phyloP scores from a whole-genome alignment of 2,329 filamentous ascomycete species.

The Thielaviopsis euricoi region DNA sequence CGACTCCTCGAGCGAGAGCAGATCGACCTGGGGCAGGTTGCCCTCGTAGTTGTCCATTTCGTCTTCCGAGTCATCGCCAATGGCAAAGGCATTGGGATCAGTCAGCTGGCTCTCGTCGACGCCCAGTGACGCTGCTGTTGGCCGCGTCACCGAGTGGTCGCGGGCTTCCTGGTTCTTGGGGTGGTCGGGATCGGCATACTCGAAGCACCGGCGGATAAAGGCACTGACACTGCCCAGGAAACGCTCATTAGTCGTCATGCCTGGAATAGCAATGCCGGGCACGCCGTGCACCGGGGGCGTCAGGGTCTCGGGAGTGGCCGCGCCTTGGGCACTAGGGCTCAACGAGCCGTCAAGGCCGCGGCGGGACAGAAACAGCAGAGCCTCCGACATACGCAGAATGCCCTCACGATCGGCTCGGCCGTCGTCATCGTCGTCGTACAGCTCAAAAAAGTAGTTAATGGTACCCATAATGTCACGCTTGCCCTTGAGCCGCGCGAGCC shows the following conservation, averaged over 20 bases:
- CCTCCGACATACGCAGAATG: slow-evolving; percentile 86
- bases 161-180: slow-evolving; percentile 39
- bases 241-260: slow-evolving; percentile 60
- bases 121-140: background rate
- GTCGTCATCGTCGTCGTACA: slow-evolving; percentile 86
- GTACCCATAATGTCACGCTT: slow-evolving; percentile 93
- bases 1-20: slow-evolving; percentile 36
- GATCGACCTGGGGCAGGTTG: slow-evolving; percentile 37
- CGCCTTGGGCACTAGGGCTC: slow-evolving; percentile 36
- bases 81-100: slow-evolving; percentile 44
- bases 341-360: slow-evolving; percentile 66
- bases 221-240: slow-evolving; percentile 88
- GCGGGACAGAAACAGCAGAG: slow-evolving; percentile 78
- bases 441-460: slow-evolving; percentile 93
- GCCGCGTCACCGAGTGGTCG: slow-evolving; percentile 2
- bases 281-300: background rate
- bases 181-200: slow-evolving; percentile 89
- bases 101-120: slow-evolving; percentile 12
- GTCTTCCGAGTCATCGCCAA: slow-evolving; percentile 56
- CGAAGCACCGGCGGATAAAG: slow-evolving; percentile 91
- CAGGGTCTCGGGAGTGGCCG: slow-evolving; percentile 18
- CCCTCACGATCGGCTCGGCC: slow-evolving; percentile 89
- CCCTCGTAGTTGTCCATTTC: slow-evolving; percentile 33
- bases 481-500: slow-evolving; percentile 80
- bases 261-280: slow-evolving; percentile 25